Conservation (phyloP, 345 rosid species). For the Ceriops decandra region DNA sequence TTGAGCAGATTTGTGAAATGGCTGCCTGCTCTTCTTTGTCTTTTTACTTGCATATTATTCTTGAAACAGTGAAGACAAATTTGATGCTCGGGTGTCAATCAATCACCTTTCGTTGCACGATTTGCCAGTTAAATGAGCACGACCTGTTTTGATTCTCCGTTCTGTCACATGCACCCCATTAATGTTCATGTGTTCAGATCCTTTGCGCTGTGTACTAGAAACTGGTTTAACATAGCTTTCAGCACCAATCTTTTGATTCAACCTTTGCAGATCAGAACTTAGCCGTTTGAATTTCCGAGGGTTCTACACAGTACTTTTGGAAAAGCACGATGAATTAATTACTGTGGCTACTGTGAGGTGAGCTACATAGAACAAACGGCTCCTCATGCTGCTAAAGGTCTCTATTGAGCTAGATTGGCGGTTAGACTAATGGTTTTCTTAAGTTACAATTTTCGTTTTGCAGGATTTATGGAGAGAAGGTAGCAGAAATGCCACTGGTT, state of each 20-base stretch:
- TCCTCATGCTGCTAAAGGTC: no score
- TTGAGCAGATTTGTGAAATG: background rate
- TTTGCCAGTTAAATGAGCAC: background rate
- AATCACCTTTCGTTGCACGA: no score
- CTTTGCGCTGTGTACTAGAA: background rate
- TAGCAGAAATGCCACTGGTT: conserved; percentile 63
- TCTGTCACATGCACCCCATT: no score
- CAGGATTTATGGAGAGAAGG: conserved; percentile 60
- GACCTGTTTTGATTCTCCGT: no score
- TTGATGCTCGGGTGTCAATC: no score
- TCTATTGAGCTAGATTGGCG: no score
- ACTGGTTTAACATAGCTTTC: background rate
- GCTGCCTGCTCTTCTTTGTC: background rate
- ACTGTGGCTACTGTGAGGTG: conserved; percentile 69
- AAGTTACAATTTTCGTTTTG: conserved; percentile 16
- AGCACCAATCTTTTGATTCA: conserved; percentile 6
- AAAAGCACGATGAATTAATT: conserved; percentile 63
- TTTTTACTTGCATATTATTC: background rate
- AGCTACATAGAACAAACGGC: conserved; percentile 6
- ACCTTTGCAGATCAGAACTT: conserved; percentile 50
- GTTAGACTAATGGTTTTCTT: background rate
- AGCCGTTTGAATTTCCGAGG: conserved; percentile 70
- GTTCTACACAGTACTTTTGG: conserved; percentile 70
- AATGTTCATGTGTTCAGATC: background rate
- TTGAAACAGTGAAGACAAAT: no score